Conservation (phyloP, 2,329 filamentous ascomycete species). For the Talaromyces sp. region DNA sequence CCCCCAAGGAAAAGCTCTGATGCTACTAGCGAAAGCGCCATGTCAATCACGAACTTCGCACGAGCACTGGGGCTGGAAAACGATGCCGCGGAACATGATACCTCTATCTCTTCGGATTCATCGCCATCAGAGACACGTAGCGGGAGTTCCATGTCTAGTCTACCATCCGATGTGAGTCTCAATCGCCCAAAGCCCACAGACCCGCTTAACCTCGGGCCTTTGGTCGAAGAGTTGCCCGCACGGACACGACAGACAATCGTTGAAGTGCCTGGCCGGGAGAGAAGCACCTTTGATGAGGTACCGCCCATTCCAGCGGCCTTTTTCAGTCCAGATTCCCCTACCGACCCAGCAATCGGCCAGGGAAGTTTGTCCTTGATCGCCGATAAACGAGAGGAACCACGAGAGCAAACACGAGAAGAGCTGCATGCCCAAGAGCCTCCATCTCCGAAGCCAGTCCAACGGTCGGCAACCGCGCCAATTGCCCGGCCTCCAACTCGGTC, state of each 20-base stretch:
- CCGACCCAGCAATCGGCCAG: slow-evolving; percentile 49
- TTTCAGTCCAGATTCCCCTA: slow-evolving; percentile 50
- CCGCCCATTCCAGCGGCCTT: slow-evolving; percentile 35
- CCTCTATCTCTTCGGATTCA: slow-evolving; percentile 68
- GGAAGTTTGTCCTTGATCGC: slow-evolving; percentile 42
- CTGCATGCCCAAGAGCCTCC: slow-evolving; percentile 11
- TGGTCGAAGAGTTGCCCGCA: slow-evolving; percentile 60
- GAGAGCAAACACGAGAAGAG: not conserved
- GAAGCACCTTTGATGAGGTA: slow-evolving; percentile 30
- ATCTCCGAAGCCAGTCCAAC: slow-evolving; percentile 31
- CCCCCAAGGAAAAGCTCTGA: slow-evolving; percentile 30
- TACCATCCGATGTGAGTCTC: slow-evolving; percentile 47
- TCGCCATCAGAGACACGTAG: slow-evolving; percentile 62
- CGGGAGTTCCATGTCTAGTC: slow-evolving; percentile 64
- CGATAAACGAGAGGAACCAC: slow-evolving; percentile 18
- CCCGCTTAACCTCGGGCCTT: slow-evolving; percentile 50
- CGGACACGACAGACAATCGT: slow-evolving; percentile 22
- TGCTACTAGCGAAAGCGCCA: slow-evolving; percentile 32
- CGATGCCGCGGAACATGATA: slow-evolving; percentile 65
- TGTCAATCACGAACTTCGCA: slow-evolving; percentile 44
- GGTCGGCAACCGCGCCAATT: slow-evolving; percentile 34
- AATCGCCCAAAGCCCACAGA: slow-evolving; percentile 35
- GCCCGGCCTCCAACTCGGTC: slow-evolving; percentile 48
- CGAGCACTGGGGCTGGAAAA: slow-evolving; percentile 53
- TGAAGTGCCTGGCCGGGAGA: slow-evolving; percentile 40